Evolutionary conservation across 106 monocot genomes (phyloP), one percentile per base, ranked within the genome.

Genomic region (Allium cepa): DNA sequence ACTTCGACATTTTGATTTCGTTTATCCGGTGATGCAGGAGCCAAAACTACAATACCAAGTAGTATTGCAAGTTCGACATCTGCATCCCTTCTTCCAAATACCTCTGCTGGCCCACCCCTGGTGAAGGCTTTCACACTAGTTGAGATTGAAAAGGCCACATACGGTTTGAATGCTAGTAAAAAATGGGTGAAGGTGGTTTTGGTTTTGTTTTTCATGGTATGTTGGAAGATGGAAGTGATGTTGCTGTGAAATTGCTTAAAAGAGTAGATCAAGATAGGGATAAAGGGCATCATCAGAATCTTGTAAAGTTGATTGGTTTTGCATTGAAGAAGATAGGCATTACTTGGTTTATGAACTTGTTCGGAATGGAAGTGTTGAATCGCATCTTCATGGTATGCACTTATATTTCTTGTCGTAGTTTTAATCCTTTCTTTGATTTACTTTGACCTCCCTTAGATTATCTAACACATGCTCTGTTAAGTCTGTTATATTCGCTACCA

Each of bases 301-400:
- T 99, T 73, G 90, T 99, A 72, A 99, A 99, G 67, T 71, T 99
- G 74, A 86, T 99, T 71, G 97, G 97, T 55, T 99, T 68, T 99
- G 97, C 66, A 90, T 87, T 59, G 92, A 99, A 63, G 82, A 78
- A 22, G 75, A 49, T 55, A 80, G 51, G 57, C 82, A 92, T 81
- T 61, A 88, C 75, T 56, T 93, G 46, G 83, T 93, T 14, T 93
- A 85, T 57, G 88, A 88, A 70, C 80, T 93, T 70, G 71, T 93
- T 60, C 85, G 75, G 53, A 93, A 93, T 77, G 93, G 93, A n/a
- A 93, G 93, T 61, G 88, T 93, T 14, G 93, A 93, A 49, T 93
- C 93, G 55, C 93, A 93, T 79, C 74, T 93, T 26, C 93, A 93
- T 77, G 93, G 93, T 93, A 85, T 73, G 72, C 49, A 56, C 9